Evolutionary conservation across 163 green algal genomes (phyloP), one percentile per base, ranked within the genome.

Genomic region (Smithsoniella earleae): DNA sequence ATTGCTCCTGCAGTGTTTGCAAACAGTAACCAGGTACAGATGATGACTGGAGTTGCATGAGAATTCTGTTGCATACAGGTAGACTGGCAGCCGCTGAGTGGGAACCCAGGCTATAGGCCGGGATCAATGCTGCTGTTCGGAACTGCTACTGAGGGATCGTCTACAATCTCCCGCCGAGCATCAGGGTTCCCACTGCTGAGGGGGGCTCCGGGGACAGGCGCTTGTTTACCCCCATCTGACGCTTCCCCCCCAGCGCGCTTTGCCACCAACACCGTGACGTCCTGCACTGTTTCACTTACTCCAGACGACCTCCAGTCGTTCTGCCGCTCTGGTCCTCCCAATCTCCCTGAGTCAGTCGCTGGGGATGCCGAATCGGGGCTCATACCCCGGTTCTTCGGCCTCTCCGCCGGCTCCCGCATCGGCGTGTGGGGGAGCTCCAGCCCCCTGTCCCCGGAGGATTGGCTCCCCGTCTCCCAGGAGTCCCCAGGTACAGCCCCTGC

Each of bases 111-210:
- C 16, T 69, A 69, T 33, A 30, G 58, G 30, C 31, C 58, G 16
- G 58, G 58, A 30, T 30, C 58, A 5, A 69, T 69, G 58, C 58
- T 69, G 3, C 58, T 69, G 6, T 69, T 43, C 1, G 58, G 58
- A 30, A 69, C 27, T 16, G 58, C 58, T 6, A 16, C 20, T n/a
- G 58, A 30, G 8, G 58, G 43, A 4, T 30, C 1, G 18, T 38
- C 58, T n/a, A 6, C 16, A n/a, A 31, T 69, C 27, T 3, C 20
- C 16, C 58, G 58, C 0, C 58, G 58, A 30, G 27, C 58, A 5
- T n/a, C 58, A 30, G 58, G 58, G 30, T n/a, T 69, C 30, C 58
- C 58, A 31, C 58, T 69, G n/a, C 58, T 33, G 0, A n/a, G 30
- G 3, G n/a, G 30, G 0, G 58, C 58, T n/a, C 58, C 58, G n/a